A percentile compares a stretch with the other conserved stretches of the same genome.
Conservation (phyloP, 2,329 filamentous ascomycete genomes). For the Arthroderma sp. region DNA sequence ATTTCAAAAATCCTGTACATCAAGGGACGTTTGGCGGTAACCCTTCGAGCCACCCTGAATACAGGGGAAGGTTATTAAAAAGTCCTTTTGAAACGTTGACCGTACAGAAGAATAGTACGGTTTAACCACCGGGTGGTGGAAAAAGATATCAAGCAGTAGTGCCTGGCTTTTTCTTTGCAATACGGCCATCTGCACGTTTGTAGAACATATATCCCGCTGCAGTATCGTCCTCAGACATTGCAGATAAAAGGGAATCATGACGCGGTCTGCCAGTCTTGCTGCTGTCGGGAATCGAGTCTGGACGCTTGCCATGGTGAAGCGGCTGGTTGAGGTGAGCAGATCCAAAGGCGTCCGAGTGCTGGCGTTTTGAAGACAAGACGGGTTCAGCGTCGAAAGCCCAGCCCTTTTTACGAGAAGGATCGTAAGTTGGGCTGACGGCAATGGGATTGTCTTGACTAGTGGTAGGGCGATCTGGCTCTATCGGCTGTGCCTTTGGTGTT, state of each 20-base stretch:
- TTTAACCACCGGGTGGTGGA: no score
- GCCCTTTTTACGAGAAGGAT: conserved; percentile 14
- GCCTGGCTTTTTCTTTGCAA: conserved; percentile 1
- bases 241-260: neutral
- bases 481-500: no score
- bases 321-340: conserved; percentile 22
- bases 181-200: conserved; percentile 7
- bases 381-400: conserved; percentile 22
- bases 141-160: neutral
- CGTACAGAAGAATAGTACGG: neutral
- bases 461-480: conserved; percentile 5
- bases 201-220: conserved; percentile 1
- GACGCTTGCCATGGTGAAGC: conserved; percentile 33
- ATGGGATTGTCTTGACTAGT: neutral
- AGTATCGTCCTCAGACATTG: neutral
- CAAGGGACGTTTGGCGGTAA: no score
- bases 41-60: no score
- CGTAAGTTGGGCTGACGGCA: conserved; percentile 8
- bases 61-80: no score
- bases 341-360: conserved; percentile 27
- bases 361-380: conserved; percentile 19
- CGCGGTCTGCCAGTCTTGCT: neutral
- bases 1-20: no score
- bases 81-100: conserved; percentile 7
- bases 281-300: conserved; percentile 20